A percentile compares a stretch with the other conserved stretches of the same genome.
phyloP scores from a whole-genome alignment of 1,284 basidiomycete species.

The Boletellus deceptivus region DNA sequence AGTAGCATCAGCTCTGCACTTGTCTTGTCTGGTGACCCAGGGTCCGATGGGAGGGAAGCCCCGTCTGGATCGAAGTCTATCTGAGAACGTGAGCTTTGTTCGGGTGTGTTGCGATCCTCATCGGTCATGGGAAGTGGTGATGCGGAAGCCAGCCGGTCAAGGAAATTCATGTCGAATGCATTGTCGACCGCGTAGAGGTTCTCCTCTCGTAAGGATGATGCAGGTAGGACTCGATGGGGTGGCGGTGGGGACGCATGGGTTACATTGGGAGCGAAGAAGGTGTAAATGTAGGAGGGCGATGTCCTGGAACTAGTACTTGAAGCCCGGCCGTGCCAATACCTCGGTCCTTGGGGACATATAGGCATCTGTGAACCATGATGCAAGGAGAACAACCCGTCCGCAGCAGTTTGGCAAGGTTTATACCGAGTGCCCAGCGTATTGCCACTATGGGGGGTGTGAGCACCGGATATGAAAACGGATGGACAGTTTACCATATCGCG shows the following conservation, averaged over 20 bases:
- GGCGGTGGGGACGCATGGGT: slow-evolving; percentile 32
- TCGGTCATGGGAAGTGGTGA: slow-evolving; percentile 36
- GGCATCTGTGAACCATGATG: slow-evolving; percentile 28
- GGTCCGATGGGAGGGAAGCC: slow-evolving; percentile 24
- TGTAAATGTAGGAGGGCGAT: slow-evolving; percentile 40
- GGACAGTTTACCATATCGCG: slow-evolving; percentile 50
- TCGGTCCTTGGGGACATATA: slow-evolving; percentile 43
- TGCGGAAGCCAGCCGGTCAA: slow-evolving; percentile 34
- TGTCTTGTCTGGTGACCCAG: slow-evolving; percentile 34
- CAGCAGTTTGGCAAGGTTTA: slow-evolving; percentile 56
- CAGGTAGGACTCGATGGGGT: slow-evolving; percentile 12
- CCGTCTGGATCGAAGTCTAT: slow-evolving; percentile 33
- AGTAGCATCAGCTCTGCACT: slow-evolving; percentile 28
- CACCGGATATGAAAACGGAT: slow-evolving; percentile 2
- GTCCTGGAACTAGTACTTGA: slow-evolving; percentile 15
- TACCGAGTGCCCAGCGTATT: slow-evolving; percentile 63
- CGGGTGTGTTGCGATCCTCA: slow-evolving; percentile 24
- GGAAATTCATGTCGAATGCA: slow-evolving; percentile 22
- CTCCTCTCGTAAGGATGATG: slow-evolving; percentile 18
- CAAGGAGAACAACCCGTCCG: slow-evolving; percentile 44
- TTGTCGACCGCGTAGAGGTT: slow-evolving; percentile 21
- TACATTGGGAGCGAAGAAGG: slow-evolving; percentile 47
- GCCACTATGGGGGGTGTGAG: slow-evolving; percentile 42
- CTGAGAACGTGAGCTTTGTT: slow-evolving; percentile 20
- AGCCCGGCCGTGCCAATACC: slow-evolving; percentile 41